These are phyloP conservation scores for Wickerhamiella spandovensis DNA, from an alignment of 805 yeast species.

Conservation along the genomic window DNA sequence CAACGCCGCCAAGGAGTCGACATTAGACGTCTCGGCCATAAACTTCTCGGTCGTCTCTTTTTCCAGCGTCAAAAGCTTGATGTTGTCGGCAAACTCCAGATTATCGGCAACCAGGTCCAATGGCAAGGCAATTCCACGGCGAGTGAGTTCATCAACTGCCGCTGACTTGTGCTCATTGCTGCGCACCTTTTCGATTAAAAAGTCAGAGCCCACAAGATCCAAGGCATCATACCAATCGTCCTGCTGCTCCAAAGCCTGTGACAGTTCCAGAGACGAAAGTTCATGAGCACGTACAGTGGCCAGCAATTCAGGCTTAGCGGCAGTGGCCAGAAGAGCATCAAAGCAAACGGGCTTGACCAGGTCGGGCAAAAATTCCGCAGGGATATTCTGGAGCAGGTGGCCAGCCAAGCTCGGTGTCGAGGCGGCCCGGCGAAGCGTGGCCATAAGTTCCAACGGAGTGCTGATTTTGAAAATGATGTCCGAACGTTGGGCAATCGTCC, in stretches of 20 bases:
- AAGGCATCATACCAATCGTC: constrained; percentile 14
- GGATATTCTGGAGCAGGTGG: constrained; percentile 13
- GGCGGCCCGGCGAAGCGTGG: constrained; percentile 11
- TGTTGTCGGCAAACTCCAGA: constrained; percentile 6
- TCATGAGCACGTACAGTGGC: not conserved
- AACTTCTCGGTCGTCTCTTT: constrained; percentile 1
- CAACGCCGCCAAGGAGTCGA: constrained; percentile 8
- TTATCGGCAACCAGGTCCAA: not conserved
- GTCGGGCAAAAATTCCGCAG: constrained; percentile 7
- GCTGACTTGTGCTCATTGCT: not conserved
- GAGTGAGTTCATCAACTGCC: constrained; percentile 8
- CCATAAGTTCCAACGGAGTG: constrained; percentile 15
- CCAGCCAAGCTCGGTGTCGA: constrained; percentile 6
- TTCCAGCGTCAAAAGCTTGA: constrained; percentile 5
- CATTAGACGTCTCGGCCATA: not conserved
- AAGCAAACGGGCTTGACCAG: not conserved
- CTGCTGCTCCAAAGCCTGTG: constrained; percentile 2
- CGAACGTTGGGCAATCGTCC: constrained; percentile 6
- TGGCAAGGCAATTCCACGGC: constrained; percentile 6
- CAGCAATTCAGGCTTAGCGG: not conserved
- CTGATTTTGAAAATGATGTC: constrained; percentile 16
- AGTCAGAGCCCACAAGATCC: constrained; percentile 5
- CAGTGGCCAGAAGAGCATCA: not conserved
- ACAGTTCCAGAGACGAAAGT: constrained; percentile 4
- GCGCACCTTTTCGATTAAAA: constrained; percentile 2